A percentile compares a stretch with the other conserved stretches of the same genome.
Evolutionary conservation across 768 basidiomycete genomes (phyloP).

Genomic region (Amanita brunnescens): DNA sequence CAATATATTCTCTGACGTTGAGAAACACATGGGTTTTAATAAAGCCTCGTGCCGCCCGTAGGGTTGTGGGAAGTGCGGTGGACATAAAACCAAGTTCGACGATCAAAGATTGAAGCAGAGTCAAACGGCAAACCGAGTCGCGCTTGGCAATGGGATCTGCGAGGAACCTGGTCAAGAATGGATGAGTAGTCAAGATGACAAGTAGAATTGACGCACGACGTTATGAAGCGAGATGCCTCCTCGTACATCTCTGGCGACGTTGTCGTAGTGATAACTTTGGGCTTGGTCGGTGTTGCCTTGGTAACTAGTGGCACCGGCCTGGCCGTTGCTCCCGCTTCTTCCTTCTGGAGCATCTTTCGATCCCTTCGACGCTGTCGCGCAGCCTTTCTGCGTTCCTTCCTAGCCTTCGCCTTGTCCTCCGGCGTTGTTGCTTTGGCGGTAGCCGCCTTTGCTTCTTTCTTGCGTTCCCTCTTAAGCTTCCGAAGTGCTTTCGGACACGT

Average conservation of each 20-base stretch:
- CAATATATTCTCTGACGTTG: slow-evolving; percentile 68
- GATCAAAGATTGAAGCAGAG: slow-evolving; percentile 64
- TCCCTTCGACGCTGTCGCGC: not conserved
- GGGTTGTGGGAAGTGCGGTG: slow-evolving; percentile 43
- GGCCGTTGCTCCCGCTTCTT: not conserved
- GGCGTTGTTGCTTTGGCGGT: not conserved
- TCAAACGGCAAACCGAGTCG: slow-evolving; percentile 40
- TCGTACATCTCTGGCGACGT: slow-evolving; percentile 34
- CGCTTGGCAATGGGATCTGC: slow-evolving; percentile 36
- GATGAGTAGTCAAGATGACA: not conserved
- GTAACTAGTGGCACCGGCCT: not conserved
- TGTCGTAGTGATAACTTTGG: not conserved
- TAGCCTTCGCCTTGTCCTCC: not conserved
- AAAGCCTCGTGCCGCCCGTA: slow-evolving; percentile 60
- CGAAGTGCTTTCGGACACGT: not conserved
- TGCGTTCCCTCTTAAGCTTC: not conserved
- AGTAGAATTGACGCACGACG: slow-evolving; percentile 38
- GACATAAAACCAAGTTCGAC: slow-evolving; percentile 64
- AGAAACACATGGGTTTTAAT: slow-evolving; percentile 61
- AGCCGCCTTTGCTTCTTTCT: slow-evolving; percentile 7
- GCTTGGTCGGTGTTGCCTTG: not conserved
- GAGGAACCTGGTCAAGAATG: slow-evolving; percentile 34
- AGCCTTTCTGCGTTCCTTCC: not conserved
- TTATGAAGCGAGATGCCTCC: slow-evolving; percentile 52
- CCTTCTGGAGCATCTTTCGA: not conserved